These are phyloP conservation scores for Epichloe gansuensis DNA, from an alignment of 2,329 filamentous ascomycete species.

Conservation along the genomic window DNA sequence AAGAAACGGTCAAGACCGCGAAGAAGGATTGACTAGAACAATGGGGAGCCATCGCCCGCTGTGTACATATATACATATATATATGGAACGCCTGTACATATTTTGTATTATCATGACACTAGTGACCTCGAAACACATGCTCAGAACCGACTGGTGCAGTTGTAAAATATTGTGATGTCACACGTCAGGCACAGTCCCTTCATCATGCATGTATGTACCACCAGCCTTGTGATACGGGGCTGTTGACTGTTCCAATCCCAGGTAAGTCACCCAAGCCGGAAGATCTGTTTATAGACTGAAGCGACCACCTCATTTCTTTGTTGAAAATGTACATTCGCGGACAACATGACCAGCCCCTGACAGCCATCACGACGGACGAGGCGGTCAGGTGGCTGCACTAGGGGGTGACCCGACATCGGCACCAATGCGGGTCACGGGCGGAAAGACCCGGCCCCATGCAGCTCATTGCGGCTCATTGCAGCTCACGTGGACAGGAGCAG, in stretches of 20 bases:
- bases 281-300: background rate
- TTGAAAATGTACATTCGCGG: background rate
- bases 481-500: background rate
- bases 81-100: conserved; percentile 23
- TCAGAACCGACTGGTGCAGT: background rate
- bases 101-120: conserved; percentile 22
- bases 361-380: background rate
- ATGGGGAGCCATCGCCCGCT: conserved; percentile 16
- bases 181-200: background rate
- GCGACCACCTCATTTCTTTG: background rate
- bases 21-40: conserved; percentile 27
- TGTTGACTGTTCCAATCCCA: background rate
- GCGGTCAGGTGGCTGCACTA: background rate
- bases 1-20: conserved; percentile 29
- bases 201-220: background rate
- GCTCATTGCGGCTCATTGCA: background rate
- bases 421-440: conserved; percentile 1
- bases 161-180: background rate
- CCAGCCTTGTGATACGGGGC: background rate
- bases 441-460: background rate
- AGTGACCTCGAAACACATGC: conserved; percentile 1
- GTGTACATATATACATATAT: conserved; percentile 26
- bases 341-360: background rate
- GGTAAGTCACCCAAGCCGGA: background rate
- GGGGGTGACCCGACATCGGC: conserved; percentile 1